Evolutionary conservation across 1,284 basidiomycete species (phyloP).

Genomic region (Baeospora myosura): DNA sequence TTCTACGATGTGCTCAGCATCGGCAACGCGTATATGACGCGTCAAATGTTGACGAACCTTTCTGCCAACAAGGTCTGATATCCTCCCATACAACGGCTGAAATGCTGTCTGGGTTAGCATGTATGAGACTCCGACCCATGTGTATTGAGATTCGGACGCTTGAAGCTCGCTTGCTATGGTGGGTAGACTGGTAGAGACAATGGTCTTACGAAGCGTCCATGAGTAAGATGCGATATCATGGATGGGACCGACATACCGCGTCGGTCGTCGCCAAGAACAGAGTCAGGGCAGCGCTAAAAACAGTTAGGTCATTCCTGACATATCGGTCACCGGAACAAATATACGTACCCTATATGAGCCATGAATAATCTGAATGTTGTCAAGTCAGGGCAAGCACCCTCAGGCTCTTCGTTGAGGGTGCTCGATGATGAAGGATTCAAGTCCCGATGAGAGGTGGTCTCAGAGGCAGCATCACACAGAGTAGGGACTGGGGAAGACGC

Average conservation of each 20-base stretch:
- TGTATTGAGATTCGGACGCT: constrained; percentile 63
- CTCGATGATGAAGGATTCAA: too few species aligned
- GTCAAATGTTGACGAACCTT: constrained; percentile 38
- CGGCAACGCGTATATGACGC: background rate
- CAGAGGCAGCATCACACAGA: too few species aligned
- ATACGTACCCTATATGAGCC: constrained; percentile 47
- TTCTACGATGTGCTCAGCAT: constrained; percentile 30
- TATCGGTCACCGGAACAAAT: constrained; percentile 9
- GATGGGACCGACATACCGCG: constrained; percentile 42
- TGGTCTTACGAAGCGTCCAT: constrained; percentile 41
- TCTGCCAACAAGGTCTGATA: constrained; percentile 71
- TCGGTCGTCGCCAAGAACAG: constrained; percentile 78
- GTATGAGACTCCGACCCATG: constrained; percentile 79
- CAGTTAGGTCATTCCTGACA: too few species aligned
- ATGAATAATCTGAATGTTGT: constrained; percentile 43
- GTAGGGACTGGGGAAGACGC: too few species aligned
- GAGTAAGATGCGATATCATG: constrained; percentile 10
- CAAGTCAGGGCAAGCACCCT: constrained; percentile 19
- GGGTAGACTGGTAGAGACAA: constrained; percentile 74
- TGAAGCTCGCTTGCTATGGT: constrained; percentile 63
- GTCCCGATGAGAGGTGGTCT: too few species aligned
- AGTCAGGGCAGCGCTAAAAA: constrained; percentile 58
- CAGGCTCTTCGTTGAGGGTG: constrained; percentile 17
- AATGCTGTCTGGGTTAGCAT: constrained; percentile 77
- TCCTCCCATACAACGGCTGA: constrained; percentile 70